Evolutionary conservation across 139 green algal genomes (phyloP), one percentile per base, ranked within the genome.

Genomic region (Limnomonas spitsbergensis): DNA sequence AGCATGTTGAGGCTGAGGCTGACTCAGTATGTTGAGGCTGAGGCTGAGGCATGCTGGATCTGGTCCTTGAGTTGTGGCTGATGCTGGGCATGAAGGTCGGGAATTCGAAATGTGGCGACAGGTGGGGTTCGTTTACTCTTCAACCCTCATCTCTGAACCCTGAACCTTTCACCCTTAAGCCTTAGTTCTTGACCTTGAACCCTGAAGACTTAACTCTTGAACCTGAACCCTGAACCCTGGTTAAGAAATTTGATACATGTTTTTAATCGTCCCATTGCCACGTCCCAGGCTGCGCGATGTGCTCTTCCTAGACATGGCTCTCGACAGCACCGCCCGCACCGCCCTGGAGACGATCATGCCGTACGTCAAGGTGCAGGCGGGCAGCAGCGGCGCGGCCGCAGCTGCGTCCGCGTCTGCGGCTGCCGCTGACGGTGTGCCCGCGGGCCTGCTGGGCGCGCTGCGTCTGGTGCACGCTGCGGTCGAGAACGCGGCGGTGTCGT

Each of bases 261-360:
- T n/a, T n/a, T n/a, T n/a, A n/a, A n/a, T n/a, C n/a, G n/a, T n/a
- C n/a, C n/a, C n/a, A n/a, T n/a, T n/a, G n/a, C n/a, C n/a, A n/a
- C 78, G 79, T 1, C 76, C 70, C 80, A 88, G 89, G 75, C 78
- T 89, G 76, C 34, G 56, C 39, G 90, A 94, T 35, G 79, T 92
- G 1, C 26, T 91, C 7, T 94, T 92, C 73, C 85, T 95, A 47
- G 91, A 95, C 81, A 53, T 92, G 38, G 88, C 90, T 0, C 78
- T 95, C 14, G 87, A 93, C 38, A 67, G 67, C 0, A 76, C 83
- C 0, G 78, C 75, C n/a, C 76, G 87, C 3, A 80, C 77, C 1
- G 74, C 80, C 0, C 35, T 92, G 1, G 90, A 94, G 77, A 27
- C 52, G 20, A 37, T 32, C 6, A 76, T 91, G 37, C 54, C 35